A percentile compares a stretch with the other conserved stretches of the same genome.
phyloP scores from a whole-genome alignment of 2,329 filamentous ascomycete genomes.

The Volutella citrinella region DNA sequence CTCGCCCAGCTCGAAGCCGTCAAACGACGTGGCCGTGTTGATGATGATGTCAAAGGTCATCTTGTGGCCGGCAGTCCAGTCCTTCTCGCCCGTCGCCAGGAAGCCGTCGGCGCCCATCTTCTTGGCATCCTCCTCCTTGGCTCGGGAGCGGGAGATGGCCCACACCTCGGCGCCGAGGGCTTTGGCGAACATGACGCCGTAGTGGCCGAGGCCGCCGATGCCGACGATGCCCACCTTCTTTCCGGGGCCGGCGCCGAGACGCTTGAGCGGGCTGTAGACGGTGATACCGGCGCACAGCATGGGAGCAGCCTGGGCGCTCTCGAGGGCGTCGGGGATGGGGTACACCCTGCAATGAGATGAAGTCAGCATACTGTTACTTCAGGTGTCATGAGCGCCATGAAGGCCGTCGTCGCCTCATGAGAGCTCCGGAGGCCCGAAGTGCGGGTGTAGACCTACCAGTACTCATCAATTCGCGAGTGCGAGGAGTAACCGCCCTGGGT shows the following conservation, averaged over 20 bases:
- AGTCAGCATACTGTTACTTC: slow-evolving; percentile 5
- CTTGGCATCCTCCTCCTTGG: slow-evolving; percentile 57
- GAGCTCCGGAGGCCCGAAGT: background rate
- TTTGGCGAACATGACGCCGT: slow-evolving; percentile 67
- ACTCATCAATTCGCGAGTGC: slow-evolving; percentile 33
- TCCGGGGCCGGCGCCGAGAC: slow-evolving; percentile 71
- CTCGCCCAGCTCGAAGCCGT: slow-evolving; percentile 63
- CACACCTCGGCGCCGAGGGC: slow-evolving; percentile 62
- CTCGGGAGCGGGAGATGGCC: slow-evolving; percentile 58
- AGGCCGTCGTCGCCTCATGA: background rate
- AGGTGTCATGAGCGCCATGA: no score
- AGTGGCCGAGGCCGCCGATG: slow-evolving; percentile 70
- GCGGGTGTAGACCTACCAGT: slow-evolving; percentile 37
- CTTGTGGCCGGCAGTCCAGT: slow-evolving; percentile 55
- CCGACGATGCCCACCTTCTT: slow-evolving; percentile 77
- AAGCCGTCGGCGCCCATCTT: slow-evolving; percentile 61
- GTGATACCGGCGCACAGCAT: slow-evolving; percentile 87
- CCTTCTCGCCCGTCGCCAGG: slow-evolving; percentile 54
- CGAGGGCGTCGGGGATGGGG: slow-evolving; percentile 72
- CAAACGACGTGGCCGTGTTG: slow-evolving; percentile 69
- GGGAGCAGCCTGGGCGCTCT: slow-evolving; percentile 62
- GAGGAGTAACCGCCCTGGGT: slow-evolving; percentile 56
- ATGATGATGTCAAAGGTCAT: slow-evolving; percentile 74
- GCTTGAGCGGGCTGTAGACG: slow-evolving; percentile 72
- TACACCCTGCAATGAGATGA: slow-evolving; percentile 45